Conservation (phyloP, 805 yeast species). For the Hyphopichia homilentoma region DNA sequence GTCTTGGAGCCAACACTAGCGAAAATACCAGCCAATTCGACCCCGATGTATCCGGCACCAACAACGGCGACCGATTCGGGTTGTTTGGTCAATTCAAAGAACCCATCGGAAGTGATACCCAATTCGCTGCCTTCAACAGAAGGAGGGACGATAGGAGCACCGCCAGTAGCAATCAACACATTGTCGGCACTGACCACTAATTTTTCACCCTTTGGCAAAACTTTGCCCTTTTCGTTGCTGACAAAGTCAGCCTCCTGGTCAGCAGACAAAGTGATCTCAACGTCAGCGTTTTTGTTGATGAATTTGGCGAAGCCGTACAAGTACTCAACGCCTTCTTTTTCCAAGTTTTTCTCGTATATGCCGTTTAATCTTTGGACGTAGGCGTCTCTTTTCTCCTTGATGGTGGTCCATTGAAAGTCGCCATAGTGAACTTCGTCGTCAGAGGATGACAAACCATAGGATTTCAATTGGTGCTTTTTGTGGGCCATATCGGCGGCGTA, state of each 20-base stretch:
- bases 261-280: constrained; percentile 61
- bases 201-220: constrained; percentile 47
- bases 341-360: constrained; percentile 83
- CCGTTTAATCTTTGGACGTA: constrained; percentile 86
- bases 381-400: constrained; percentile 90
- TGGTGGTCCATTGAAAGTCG: constrained; percentile 73
- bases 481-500: constrained; percentile 88
- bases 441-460: constrained; percentile 73
- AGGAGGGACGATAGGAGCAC: constrained; percentile 70
- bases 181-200: constrained; percentile 73
- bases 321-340: constrained; percentile 84
- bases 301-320: constrained; percentile 85
- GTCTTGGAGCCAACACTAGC: constrained; percentile 83
- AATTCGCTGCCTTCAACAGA: constrained; percentile 74
- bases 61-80: constrained; percentile 92
- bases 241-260: constrained; percentile 38
- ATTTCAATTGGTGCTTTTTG: constrained; percentile 67
- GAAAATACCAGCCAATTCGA: constrained; percentile 94
- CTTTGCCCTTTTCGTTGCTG: constrained; percentile 19
- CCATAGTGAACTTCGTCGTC: constrained; percentile 44
- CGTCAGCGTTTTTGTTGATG: constrained; percentile 56
- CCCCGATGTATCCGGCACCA: constrained; percentile 98
- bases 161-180: constrained; percentile 90
- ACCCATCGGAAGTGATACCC: constrained; percentile 88
- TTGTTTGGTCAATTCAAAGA: constrained; percentile 74